Conservation (phyloP, 768 basidiomycete species). For the Lentinula lateritia region DNA sequence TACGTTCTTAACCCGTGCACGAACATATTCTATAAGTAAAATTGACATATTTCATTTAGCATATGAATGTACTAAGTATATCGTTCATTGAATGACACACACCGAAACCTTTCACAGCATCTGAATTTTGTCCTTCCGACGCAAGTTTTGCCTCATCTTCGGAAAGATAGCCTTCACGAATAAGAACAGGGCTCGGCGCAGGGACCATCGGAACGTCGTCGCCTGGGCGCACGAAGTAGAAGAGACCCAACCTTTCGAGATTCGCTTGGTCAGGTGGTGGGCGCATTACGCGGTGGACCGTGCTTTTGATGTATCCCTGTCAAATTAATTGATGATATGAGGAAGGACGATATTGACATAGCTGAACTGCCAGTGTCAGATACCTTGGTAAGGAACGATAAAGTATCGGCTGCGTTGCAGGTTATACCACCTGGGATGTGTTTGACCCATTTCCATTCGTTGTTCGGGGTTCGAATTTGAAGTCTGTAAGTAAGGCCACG, state of each 20-base stretch:
- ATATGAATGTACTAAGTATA: not conserved
- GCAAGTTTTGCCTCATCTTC: constrained; percentile 12
- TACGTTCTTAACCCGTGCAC: constrained; percentile 14
- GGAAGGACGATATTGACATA: not conserved
- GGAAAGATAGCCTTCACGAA: constrained; percentile 23
- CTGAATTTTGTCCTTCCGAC: not conserved
- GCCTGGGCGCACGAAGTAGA: constrained; percentile 40
- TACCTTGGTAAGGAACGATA: constrained; percentile 34
- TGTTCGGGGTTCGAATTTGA: constrained; percentile 29
- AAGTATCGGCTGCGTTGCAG: constrained; percentile 30
- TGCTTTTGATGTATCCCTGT: constrained; percentile 40
- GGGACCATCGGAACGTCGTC: constrained; percentile 33
- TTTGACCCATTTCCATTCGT: constrained; percentile 30
- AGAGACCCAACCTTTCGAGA: constrained; percentile 35
- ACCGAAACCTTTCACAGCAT: constrained; percentile 17
- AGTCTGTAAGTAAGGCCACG: constrained; percentile 13
- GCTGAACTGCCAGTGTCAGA: not conserved
- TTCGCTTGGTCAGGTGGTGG: constrained; percentile 40
- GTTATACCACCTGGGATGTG: constrained; percentile 26
- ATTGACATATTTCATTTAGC: not conserved
- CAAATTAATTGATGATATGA: not conserved
- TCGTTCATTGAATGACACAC: not conserved
- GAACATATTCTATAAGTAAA: constrained; percentile 11
- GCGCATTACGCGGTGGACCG: constrained; percentile 43
- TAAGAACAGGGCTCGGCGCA: constrained; percentile 33